Evolutionary conservation across 1,284 basidiomycete species (phyloP).

Genomic region (Ceratobasidium sp.): DNA sequence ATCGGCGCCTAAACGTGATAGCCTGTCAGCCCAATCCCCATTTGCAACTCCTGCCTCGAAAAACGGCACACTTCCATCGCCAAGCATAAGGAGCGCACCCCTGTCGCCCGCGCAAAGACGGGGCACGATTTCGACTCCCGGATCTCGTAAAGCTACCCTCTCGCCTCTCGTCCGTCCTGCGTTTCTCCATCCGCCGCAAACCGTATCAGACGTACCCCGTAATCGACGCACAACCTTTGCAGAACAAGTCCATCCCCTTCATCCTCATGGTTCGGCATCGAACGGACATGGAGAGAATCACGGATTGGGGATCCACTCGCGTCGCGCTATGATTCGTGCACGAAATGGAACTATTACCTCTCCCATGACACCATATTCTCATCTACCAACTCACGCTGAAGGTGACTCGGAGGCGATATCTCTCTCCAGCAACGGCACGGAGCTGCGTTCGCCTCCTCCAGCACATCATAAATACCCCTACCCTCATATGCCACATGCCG

Average conservation of each 20-base stretch:
- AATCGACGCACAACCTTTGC: constrained; percentile 33
- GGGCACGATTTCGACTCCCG: neutral
- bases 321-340: constrained; percentile 10
- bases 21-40: neutral
- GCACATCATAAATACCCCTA: constrained; percentile 11
- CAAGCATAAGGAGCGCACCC: neutral
- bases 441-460: constrained; percentile 11
- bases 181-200: constrained; percentile 15
- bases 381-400: constrained; percentile 20
- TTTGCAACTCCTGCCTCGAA: neutral
- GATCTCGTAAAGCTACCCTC: neutral
- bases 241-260: constrained; percentile 16
- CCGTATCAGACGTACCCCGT: neutral
- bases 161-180: constrained; percentile 24
- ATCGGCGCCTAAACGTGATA: neutral
- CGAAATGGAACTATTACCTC: constrained; percentile 40
- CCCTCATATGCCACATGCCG: neutral
- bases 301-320: constrained; percentile 1
- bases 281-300: neutral
- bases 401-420: neutral
- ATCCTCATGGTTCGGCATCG: constrained; percentile 2
- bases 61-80: neutral
- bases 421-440: neutral
- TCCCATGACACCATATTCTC: constrained; percentile 3
- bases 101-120: constrained; percentile 5